A percentile compares a stretch with the other conserved stretches of the same genome.
These are phyloP conservation scores for Penicillium sp. DNA, from an alignment of 2,329 filamentous ascomycete species.

Conservation along the genomic window DNA sequence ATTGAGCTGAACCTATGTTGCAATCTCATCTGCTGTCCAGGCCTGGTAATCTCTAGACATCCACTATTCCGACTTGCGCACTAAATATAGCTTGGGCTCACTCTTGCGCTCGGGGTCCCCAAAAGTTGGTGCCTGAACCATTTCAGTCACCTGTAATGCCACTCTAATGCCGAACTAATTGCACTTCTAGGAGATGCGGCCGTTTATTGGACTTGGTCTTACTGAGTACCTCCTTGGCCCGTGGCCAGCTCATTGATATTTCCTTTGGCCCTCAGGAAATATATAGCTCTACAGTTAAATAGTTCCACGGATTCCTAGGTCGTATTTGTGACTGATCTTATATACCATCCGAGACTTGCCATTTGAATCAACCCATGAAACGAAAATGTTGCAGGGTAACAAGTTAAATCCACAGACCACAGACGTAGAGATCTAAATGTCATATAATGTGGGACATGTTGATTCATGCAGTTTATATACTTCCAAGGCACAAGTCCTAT, in stretches of 20 bases:
- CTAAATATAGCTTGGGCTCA: not conserved
- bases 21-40: not conserved
- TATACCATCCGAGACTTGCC: not conserved
- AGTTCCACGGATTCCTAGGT: no score
- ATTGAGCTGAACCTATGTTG: constrained; percentile 2
- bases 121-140: not conserved
- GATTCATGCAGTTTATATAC: not conserved
- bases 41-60: not conserved
- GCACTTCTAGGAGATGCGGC: not conserved
- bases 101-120: not conserved
- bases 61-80: not conserved
- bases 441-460: not conserved
- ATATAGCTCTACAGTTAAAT: not conserved
- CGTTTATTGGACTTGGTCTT: not conserved
- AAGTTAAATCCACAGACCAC: not conserved
- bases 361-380: not conserved
- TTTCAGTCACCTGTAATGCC: not conserved
- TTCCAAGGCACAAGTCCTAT: no score
- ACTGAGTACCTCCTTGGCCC: not conserved
- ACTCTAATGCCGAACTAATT: not conserved
- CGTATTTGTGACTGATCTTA: not conserved
- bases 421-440: not conserved
- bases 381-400: not conserved
- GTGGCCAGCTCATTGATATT: not conserved
- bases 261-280: not conserved